A percentile compares a stretch with the other conserved stretches of the same genome.
Conservation (phyloP, 2,329 filamentous ascomycete genomes). For the Aspergillus fumigatus region DNA sequence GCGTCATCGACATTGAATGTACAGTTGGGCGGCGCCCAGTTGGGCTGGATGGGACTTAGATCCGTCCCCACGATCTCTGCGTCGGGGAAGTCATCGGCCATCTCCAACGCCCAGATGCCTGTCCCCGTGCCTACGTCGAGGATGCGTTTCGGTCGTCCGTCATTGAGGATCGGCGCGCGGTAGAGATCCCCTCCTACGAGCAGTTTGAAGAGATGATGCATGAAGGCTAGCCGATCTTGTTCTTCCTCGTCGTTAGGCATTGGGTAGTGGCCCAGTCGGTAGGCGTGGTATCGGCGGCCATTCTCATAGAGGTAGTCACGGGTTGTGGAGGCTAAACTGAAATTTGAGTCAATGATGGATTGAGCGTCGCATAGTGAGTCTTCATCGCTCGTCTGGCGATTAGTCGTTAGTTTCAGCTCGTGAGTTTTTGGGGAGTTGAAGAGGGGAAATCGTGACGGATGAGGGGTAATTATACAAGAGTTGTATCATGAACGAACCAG, state of each 20-base stretch:
- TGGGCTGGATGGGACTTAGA: constrained; percentile 33
- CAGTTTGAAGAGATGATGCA: constrained; percentile 38
- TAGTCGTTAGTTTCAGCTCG: constrained; percentile 3
- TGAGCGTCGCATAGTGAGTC: constrained; percentile 29
- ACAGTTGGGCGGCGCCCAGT: constrained; percentile 47
- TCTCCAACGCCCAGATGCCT: constrained; percentile 39
- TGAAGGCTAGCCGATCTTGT: constrained; percentile 39
- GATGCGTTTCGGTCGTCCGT: constrained; percentile 17
- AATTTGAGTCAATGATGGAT: constrained; percentile 38
- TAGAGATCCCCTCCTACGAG: constrained; percentile 33
- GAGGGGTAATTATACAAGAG: background rate
- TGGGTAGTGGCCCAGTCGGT: constrained; percentile 39
- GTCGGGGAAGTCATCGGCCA: constrained; percentile 36
- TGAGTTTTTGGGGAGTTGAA: background rate
- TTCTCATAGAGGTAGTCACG: constrained; percentile 38
- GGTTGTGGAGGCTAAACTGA: constrained; percentile 37
- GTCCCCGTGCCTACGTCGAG: constrained; percentile 33
- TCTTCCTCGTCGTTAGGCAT: constrained; percentile 43
- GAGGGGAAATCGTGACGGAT: background rate
- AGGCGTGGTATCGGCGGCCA: constrained; percentile 42
- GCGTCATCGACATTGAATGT: constrained; percentile 46
- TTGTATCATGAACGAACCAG: background rate
- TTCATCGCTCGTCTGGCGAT: constrained; percentile 30
- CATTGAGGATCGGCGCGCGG: constrained; percentile 32
- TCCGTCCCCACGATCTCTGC: constrained; percentile 35